Evolutionary conservation across 345 rosid genomes (phyloP).

Genomic region (Mangifera indica): DNA sequence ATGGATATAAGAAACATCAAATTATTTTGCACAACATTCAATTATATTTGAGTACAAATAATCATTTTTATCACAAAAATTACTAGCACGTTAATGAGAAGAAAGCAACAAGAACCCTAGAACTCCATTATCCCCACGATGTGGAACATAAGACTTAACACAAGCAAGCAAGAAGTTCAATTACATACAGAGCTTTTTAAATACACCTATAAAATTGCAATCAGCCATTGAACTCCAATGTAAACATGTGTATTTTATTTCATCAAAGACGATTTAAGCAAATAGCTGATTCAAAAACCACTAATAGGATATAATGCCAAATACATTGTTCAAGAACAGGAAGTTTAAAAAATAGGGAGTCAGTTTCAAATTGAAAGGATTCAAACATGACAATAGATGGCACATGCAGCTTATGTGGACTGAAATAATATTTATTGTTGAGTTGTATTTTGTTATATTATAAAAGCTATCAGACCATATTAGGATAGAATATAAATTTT

Average conservation of each 20-base stretch:
- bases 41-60: background rate
- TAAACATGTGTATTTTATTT: background rate
- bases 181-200: background rate
- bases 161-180: background rate
- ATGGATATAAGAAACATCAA: constrained; percentile 15
- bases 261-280: background rate
- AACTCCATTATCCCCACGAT: background rate
- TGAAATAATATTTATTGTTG: too few relatives aligned
- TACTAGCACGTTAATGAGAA: background rate
- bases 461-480: too few relatives aligned
- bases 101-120: background rate
- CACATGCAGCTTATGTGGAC: too few relatives aligned
- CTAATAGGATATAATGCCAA: background rate
- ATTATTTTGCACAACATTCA: background rate
- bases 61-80: background rate
- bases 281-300: background rate
- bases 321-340: background rate
- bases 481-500: too few relatives aligned
- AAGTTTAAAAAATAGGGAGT: background rate
- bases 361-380: background rate
- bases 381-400: background rate
- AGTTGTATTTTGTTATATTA: too few relatives aligned
- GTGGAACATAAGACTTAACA: too few relatives aligned
- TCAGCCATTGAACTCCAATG: background rate
- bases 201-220: background rate